A percentile compares a stretch with the other conserved stretches of the same genome.
These are phyloP conservation scores for Ophiostoma quercus DNA, from an alignment of 2,329 filamentous ascomycete genomes.

Conservation along the genomic window DNA sequence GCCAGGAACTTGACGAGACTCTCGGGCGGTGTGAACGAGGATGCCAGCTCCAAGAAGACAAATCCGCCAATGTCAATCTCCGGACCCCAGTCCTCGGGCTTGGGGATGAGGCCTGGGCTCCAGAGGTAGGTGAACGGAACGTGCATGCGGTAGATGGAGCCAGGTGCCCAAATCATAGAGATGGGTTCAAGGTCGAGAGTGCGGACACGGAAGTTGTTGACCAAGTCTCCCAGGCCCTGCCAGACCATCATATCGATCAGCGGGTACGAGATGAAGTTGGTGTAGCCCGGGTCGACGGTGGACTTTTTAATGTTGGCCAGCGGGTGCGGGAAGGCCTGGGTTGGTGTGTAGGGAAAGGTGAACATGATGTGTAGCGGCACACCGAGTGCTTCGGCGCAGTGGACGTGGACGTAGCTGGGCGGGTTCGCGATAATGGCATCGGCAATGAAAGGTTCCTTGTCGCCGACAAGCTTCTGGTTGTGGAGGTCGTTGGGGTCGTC, in stretches of 20 bases:
- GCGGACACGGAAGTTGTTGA: constrained; percentile 67
- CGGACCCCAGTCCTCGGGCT: constrained; percentile 62
- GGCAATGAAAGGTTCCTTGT: constrained; percentile 58
- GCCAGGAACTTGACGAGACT: constrained; percentile 53
- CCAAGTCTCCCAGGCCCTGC: constrained; percentile 77
- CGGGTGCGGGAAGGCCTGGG: constrained; percentile 69
- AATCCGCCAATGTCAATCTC: constrained; percentile 73
- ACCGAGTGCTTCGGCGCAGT: constrained; percentile 72
- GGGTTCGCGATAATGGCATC: constrained; percentile 85
- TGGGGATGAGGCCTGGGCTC: constrained; percentile 61
- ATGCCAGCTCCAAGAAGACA: constrained; percentile 67
- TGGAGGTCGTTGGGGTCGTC: constrained; percentile 59
- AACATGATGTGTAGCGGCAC: constrained; percentile 83
- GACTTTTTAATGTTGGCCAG: constrained; percentile 68
- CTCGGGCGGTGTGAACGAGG: constrained; percentile 53
- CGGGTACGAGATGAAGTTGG: constrained; percentile 76
- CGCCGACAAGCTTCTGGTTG: constrained; percentile 61
- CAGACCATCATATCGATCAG: constrained; percentile 83
- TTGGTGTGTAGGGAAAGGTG: constrained; percentile 76
- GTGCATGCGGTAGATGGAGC: constrained; percentile 64
- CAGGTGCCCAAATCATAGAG: constrained; percentile 71
- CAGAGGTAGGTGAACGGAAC: constrained; percentile 72
- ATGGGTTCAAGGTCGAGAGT: constrained; percentile 68
- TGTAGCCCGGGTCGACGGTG: constrained; percentile 66
- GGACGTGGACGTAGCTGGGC: constrained; percentile 70